These are phyloP conservation scores for Jaltomata sinuosa DNA, from an alignment of 257 asterid genomes.

Conservation along the genomic window DNA sequence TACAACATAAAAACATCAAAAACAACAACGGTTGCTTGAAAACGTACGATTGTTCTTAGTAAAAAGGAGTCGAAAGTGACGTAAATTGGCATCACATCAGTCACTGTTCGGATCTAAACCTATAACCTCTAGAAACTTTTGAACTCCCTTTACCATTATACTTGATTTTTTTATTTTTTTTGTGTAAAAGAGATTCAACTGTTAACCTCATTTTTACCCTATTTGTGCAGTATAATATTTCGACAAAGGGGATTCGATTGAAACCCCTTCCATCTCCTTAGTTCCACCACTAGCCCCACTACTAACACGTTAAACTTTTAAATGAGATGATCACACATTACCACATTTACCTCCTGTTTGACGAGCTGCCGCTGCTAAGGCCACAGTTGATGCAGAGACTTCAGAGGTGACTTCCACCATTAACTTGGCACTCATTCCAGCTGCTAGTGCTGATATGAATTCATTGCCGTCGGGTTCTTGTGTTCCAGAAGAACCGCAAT, in stretches of 20 bases:
- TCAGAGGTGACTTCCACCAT: constrained; percentile 51
- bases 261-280: neutral
- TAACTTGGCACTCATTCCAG: constrained; percentile 51
- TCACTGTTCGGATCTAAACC: too few species aligned
- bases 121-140: too few species aligned
- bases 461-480: constrained; percentile 34
- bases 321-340: neutral
- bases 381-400: constrained; percentile 42
- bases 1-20: too few species aligned
- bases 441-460: constrained; percentile 53
- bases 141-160: too few species aligned
- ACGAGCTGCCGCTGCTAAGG: constrained; percentile 57
- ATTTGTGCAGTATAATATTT: neutral
- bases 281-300: neutral
- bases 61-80: too few species aligned
- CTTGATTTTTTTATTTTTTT: too few species aligned
- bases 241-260: neutral
- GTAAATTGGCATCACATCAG: too few species aligned
- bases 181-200: too few species aligned
- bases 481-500: constrained; percentile 16
- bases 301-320: neutral
- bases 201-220: too few species aligned
- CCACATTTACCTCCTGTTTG: constrained; percentile 37
- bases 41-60: too few species aligned
- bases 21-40: too few species aligned